Base-by-base conservation (phyloP, 2,329 filamentous ascomycete species). In the Sporothrix mexicana region DNA sequence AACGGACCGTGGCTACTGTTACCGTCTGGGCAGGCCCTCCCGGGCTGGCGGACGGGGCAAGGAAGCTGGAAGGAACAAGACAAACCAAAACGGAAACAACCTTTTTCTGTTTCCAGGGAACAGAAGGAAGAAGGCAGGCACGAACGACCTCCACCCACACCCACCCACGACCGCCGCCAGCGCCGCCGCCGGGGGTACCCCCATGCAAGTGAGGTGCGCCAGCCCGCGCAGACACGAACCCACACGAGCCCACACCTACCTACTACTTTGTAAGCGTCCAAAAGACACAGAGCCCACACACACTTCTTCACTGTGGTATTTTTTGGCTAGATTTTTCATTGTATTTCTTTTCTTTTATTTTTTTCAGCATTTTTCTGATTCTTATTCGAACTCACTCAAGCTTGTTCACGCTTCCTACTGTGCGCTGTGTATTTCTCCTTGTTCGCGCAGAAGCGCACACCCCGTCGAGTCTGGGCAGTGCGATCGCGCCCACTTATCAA, bases 91-190 rank as follows among this genome's bases (percentile, higher is more conserved):
- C 66, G 66, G 49, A 69, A 43, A 23, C 47, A 69, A 13, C 66
- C n/a, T 53, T 25, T 23, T 66, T 23, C 20, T 13, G 9, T 23
- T 55, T 25, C 51, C 51, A 53, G 47, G 13, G 15, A 6, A 17
- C 47, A 5, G 13, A 51, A 51, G 49, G n/a, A 69, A 7, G 43
- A 55, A 49, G 25, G 66, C 53, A 55, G 47, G 49, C 66, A 23
- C 66, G 47, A 69, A 69, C 49, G 10, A 43, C 47, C 66, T 55
- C 66, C 66, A 69, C 66, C 30, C 64, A 51, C 64, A 66, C 61
- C 59, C 57, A 59, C 55, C 55, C 55, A 61, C 30, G 15, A 9
- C 51, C 7, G n/a, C 30, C 30, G 30, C 30, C 30, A 12, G 25
- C 51, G 20, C 25, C 57, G 57, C 30, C 30, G 57, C 55, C 55